These are phyloP conservation scores for Geotrichum phurueaensis DNA, from an alignment of 1,139 yeast genomes.

Conservation along the genomic window DNA sequence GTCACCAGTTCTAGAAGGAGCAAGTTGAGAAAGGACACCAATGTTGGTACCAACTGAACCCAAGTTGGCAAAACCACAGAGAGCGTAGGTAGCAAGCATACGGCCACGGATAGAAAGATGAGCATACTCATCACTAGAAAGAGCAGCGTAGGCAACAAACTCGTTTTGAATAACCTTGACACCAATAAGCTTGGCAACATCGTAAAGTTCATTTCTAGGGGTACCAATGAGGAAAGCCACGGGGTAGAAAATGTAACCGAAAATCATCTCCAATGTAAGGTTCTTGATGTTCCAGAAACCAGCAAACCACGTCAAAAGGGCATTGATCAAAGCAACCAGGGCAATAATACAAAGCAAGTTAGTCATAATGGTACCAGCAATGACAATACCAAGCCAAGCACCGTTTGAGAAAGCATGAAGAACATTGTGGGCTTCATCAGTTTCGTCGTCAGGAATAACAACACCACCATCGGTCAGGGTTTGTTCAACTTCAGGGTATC, in stretches of 20 bases:
- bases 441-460: conserved; percentile 42
- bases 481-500: conserved; percentile 57
- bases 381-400: conserved; percentile 53
- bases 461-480: conserved; percentile 50
- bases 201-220: conserved; percentile 51
- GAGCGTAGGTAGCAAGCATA: conserved; percentile 57
- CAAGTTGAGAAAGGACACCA: conserved; percentile 56
- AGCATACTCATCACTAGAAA: conserved; percentile 44
- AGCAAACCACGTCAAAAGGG: conserved; percentile 58
- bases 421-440: conserved; percentile 48
- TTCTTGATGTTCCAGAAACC: conserved; percentile 46
- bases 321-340: conserved; percentile 53
- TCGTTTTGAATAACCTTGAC: conserved; percentile 60
- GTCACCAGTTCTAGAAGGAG: conserved; percentile 48
- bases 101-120: conserved; percentile 49
- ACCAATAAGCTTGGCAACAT: conserved; percentile 50
- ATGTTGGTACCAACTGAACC: conserved; percentile 61
- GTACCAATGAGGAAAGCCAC: conserved; percentile 57
- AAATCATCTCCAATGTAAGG: conserved; percentile 52
- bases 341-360: conserved; percentile 62
- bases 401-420: conserved; percentile 62
- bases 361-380: conserved; percentile 57
- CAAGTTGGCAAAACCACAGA: conserved; percentile 61
- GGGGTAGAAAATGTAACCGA: conserved; percentile 57
- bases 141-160: conserved; percentile 50